Conservation (phyloP, 2,329 filamentous ascomycete species). For the Thielaviopsis punctulata region DNA sequence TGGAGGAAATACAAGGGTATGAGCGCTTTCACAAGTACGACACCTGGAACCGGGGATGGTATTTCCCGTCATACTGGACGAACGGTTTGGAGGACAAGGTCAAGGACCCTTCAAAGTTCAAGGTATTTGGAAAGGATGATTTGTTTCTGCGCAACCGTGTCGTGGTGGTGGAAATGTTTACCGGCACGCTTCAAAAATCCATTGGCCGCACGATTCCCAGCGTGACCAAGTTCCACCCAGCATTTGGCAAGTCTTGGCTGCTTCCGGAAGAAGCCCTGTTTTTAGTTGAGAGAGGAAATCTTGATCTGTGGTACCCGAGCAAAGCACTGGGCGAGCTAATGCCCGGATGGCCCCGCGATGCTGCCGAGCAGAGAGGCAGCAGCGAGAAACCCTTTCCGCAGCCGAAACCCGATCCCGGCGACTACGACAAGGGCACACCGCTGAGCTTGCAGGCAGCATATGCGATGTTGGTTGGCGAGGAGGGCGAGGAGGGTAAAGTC, state of each 20-base stretch:
- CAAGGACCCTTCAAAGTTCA: conserved; percentile 7
- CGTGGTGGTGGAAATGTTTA: conserved; percentile 55
- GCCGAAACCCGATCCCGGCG: conserved; percentile 18
- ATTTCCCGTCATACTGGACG: conserved; percentile 46
- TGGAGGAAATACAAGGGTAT: conserved; percentile 72
- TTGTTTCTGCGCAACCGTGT: conserved; percentile 29
- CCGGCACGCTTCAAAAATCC: conserved; percentile 54
- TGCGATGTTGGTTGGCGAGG: conserved; percentile 59
- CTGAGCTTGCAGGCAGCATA: conserved; percentile 87
- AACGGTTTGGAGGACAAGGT: conserved; percentile 14
- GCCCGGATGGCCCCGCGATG: conserved; percentile 16
- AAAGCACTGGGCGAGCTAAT: conserved; percentile 32
- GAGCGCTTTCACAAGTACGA: conserved; percentile 57
- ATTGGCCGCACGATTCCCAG: conserved; percentile 50
- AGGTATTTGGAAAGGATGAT: conserved; percentile 8
- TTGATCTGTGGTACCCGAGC: conserved; percentile 74
- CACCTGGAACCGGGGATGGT: conserved; percentile 51
- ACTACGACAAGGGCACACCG: conserved; percentile 51
- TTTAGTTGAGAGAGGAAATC: conserved; percentile 66
- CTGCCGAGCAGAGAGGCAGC: conserved; percentile 13
- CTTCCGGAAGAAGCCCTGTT: conserved; percentile 85
- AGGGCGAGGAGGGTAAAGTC: conserved; percentile 41
- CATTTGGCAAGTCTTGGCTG: conserved; percentile 56
- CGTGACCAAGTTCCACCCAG: conserved; percentile 32
- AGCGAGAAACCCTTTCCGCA: conserved; percentile 15